Evolutionary conservation across 129 eudicot genomes (phyloP).

Genomic region (Chrysanthemum makinoi): DNA sequence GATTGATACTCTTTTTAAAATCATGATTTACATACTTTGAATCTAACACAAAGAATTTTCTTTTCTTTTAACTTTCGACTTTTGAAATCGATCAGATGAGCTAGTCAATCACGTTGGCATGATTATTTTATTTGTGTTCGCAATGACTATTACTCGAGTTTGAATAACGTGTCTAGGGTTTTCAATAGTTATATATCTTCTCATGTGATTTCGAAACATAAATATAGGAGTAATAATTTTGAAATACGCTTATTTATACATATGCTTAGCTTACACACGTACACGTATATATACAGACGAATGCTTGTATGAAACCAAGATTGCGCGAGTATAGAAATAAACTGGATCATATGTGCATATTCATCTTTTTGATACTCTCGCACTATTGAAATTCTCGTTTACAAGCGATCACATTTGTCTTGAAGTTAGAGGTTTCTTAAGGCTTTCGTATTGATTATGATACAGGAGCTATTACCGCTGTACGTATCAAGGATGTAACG

Average conservation of each 20-base stretch:
- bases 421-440: neutral
- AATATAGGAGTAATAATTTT: too few species aligned
- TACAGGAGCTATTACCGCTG: slow-evolving; percentile 75
- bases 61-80: neutral
- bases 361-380: neutral
- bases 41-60: neutral
- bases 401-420: neutral
- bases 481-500: slow-evolving; percentile 70
- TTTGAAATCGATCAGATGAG: neutral
- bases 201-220: too few species aligned
- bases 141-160: neutral
- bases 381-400: neutral
- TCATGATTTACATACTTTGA: neutral
- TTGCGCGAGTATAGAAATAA: neutral
- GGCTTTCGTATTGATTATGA: neutral
- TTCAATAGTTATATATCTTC: too few species aligned
- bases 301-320: neutral
- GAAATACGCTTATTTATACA: too few species aligned
- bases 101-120: slow-evolving; percentile 4
- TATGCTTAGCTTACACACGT: neutral
- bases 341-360: neutral
- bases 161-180: too few species aligned
- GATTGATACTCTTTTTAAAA: neutral
- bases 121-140: neutral
- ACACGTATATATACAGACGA: neutral